Base-by-base conservation (phyloP, 1,284 basidiomycete genomes). In the Fomes fomentarius region DNA sequence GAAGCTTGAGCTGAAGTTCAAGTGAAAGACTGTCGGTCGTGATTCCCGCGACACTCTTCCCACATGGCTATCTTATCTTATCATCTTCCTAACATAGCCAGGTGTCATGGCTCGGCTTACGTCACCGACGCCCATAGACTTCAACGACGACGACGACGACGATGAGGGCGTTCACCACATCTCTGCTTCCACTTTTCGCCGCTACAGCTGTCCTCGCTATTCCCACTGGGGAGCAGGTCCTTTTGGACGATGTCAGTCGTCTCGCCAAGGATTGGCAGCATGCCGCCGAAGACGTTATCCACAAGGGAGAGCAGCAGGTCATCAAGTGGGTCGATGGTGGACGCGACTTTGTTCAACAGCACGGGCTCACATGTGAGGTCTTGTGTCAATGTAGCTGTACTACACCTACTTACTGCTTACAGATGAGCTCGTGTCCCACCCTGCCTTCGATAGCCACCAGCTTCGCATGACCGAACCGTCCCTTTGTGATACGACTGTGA, bases 401-500 rank as follows among this genome's bases (percentile, higher is more conserved):
- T 3, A n/a, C 21, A 21, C 10, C 19, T 43, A 12, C 43, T 19
- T 17, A 33, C 14, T 1, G 6, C 37, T 11, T 4, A 7, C 45
- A 65, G 63, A 63, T 35, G 65, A 68, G 43, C 57, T 64, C 15
- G 62, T 67, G 15, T 57, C 63, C 10, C 62, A 67, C 41, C 58
- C 62, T 15, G 52, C 61, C 0, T 67, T 65, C 54, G 54, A 41
- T 8, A 56, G 57, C 5, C 50, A 66, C 43, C 71, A 74, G 47
- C 71, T 84, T n/a, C 72, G 82, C 35, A 67, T 83, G 49, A 74
- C 72, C 28, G 56, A 64, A 58, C 75, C 77, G 12, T 69, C 69
- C 40, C 60, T 84, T 40, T 85, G 83, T 67, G 82, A 85, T 61
- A 67, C 77, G 5, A 68, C 71, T 21, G 79, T 82, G 53, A 76